A percentile compares a stretch with the other conserved stretches of the same genome.
phyloP scores from a whole-genome alignment of 2,329 filamentous ascomycete genomes.

The Neurospora sp. region DNA sequence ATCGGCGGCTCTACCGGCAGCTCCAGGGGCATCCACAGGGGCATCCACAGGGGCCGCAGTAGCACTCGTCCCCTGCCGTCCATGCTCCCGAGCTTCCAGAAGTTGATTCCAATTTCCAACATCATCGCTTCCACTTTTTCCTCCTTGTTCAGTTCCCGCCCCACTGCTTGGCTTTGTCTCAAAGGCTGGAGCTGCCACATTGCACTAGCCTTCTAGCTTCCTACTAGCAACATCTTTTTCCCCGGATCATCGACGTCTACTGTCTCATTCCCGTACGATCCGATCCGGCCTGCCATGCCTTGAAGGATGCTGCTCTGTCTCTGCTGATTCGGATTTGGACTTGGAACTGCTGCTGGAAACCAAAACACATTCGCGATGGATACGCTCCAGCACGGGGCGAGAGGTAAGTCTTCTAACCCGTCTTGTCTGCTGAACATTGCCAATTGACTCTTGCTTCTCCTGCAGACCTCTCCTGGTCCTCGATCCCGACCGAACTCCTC shows the following conservation, averaged over 20 bases:
- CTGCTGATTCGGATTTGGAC: neutral
- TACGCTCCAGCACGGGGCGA: conserved; percentile 3
- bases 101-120: neutral
- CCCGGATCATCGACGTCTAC: neutral
- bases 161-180: neutral
- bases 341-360: neutral
- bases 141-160: neutral
- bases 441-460: neutral
- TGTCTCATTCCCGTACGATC: neutral
- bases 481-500: conserved; percentile 42
- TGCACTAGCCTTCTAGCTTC: neutral
- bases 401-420: conserved; percentile 6
- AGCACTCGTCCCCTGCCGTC: neutral
- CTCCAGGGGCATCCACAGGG: neutral
- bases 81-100: neutral
- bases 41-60: too few species aligned
- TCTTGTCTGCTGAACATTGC: neutral
- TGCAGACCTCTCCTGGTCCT: conserved; percentile 33
- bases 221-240: neutral
- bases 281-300: neutral
- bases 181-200: neutral
- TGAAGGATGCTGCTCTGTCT: neutral
- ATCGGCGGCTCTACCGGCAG: neutral
- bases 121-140: neutral
- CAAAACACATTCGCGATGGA: conserved; percentile 6